These are phyloP conservation scores for Aspergillus sp. DNA, from an alignment of 2,329 filamentous ascomycete genomes.

Conservation along the genomic window DNA sequence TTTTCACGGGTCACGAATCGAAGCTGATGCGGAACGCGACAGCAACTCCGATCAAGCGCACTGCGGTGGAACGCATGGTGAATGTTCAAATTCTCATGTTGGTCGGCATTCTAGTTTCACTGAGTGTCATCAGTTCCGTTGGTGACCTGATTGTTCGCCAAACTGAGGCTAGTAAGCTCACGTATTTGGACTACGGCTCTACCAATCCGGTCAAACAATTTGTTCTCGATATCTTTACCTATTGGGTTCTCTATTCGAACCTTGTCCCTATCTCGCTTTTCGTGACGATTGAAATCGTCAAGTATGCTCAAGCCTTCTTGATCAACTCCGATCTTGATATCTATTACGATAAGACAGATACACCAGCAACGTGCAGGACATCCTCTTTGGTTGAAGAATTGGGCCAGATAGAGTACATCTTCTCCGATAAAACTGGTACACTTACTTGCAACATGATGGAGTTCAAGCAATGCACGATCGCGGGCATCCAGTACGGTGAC, in stretches of 20 bases:
- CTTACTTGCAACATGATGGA: conserved; percentile 99
- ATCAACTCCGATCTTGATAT: conserved; percentile 98
- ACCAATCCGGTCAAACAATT: conserved; percentile 77
- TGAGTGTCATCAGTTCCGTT: conserved; percentile 87
- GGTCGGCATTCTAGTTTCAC: conserved; percentile 75
- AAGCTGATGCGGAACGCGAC: conserved; percentile 99
- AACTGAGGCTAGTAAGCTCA: conserved; percentile 62
- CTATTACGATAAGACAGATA: conserved; percentile 94
- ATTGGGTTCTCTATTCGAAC: conserved; percentile 97
- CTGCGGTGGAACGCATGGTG: conserved; percentile 89
- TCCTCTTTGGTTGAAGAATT: conserved; percentile 96
- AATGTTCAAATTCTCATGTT: conserved; percentile 92
- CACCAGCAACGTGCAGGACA: conserved; percentile 91
- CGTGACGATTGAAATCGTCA: conserved; percentile 95
- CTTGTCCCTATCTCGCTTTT: conserved; percentile 97
- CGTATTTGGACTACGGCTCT: conserved; percentile 69
- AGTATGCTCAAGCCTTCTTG: conserved; percentile 95
- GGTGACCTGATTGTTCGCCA: conserved; percentile 82
- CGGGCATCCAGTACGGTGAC: conserved; percentile 89
- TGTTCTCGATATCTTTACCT: conserved; percentile 92
- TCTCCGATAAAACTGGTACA: conserved; percentile 96
- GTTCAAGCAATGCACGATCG: conserved; percentile 92
- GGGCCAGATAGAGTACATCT: conserved; percentile 97
- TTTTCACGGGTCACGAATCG: conserved; percentile 97
- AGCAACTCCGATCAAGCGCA: conserved; percentile 94